Percentiles rank a stretch among this genome's conserved stretches.
phyloP scores from a whole-genome alignment of 2,329 filamentous ascomycete genomes.

The Gremmenia infestans region DNA sequence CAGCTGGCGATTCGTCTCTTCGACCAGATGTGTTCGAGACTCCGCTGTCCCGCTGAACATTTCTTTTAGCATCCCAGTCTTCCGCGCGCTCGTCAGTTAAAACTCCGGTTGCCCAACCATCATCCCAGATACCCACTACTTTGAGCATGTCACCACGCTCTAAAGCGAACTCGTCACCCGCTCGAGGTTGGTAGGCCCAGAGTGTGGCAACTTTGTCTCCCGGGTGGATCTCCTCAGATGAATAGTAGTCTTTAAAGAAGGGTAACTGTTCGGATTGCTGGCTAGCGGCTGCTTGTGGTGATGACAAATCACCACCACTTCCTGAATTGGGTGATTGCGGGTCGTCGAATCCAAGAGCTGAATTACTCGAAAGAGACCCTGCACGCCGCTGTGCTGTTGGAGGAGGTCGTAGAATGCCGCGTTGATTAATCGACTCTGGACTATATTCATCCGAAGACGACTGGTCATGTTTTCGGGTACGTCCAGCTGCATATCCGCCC shows the following conservation, averaged over 20 bases:
- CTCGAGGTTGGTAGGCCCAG: constrained; percentile 95
- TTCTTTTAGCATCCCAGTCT: constrained; percentile 75
- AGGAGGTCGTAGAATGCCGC: constrained; percentile 52
- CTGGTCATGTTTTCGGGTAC: constrained; percentile 41
- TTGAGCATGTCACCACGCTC: constrained; percentile 98
- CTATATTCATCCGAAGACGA: constrained; percentile 73
- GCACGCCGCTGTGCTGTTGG: constrained; percentile 61
- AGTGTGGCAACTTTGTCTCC: constrained; percentile 85
- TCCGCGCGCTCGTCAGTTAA: constrained; percentile 78
- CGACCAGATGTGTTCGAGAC: constrained; percentile 74
- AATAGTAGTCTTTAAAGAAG: constrained; percentile 99
- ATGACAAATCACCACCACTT: constrained; percentile 71
- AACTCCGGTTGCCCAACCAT: constrained; percentile 95
- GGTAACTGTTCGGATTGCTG: constrained; percentile 93
- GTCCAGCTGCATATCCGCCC: constrained; percentile 43
- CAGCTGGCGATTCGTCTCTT: constrained; percentile 60
- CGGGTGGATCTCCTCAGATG: constrained; percentile 89
- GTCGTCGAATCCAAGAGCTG: constrained; percentile 64
- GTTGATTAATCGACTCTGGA: constrained; percentile 60
- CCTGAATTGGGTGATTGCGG: constrained; percentile 65
- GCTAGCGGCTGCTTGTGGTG: constrained; percentile 68
- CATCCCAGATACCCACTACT: constrained; percentile 97
- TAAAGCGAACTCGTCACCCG: constrained; percentile 85
- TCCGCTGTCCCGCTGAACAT: constrained; percentile 84
- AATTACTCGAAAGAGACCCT: constrained; percentile 85